phyloP scores from a whole-genome alignment of 1,284 basidiomycete genomes.

The Rhodotorula sp. region DNA sequence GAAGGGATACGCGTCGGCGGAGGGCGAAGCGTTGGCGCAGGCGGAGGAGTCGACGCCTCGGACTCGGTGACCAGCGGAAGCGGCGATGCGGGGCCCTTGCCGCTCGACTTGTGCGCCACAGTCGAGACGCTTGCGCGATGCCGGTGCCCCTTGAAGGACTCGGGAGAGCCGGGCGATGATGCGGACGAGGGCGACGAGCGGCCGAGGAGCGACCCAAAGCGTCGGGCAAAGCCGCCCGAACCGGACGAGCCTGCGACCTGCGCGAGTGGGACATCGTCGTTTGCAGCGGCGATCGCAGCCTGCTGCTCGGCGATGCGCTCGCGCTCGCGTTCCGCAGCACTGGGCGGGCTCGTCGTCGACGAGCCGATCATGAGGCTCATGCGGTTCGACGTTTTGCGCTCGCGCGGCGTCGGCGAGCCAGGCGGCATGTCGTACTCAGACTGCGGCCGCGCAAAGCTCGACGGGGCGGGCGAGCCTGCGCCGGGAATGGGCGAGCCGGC shows the following conservation, averaged over 20 bases:
- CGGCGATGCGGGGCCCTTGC: conserved; percentile 40
- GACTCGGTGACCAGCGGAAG: conserved; percentile 45
- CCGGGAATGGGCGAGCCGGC: conserved; percentile 6
- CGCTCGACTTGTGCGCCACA: conserved; percentile 59
- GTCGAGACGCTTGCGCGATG: conserved; percentile 59
- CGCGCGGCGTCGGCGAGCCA: conserved; percentile 27
- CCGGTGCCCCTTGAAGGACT: conserved; percentile 39
- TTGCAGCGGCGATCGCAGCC: background rate
- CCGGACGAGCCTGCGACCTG: conserved; percentile 14
- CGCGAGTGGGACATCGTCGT: conserved; percentile 30
- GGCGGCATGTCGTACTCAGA: conserved; percentile 24
- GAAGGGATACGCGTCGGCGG: conserved; percentile 10
- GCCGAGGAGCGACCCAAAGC: conserved; percentile 50
- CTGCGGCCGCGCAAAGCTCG: conserved; percentile 10
- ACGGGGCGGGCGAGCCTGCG: conserved; percentile 8
- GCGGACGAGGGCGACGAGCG: conserved; percentile 35
- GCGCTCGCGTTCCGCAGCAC: conserved; percentile 2
- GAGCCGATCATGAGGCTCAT: conserved; percentile 26
- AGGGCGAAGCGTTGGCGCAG: conserved; percentile 2
- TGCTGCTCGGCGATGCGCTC: conserved; percentile 9
- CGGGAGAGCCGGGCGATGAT: background rate
- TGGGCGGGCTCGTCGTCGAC: background rate
- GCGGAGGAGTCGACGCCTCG: background rate
- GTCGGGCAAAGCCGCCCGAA: conserved; percentile 43
- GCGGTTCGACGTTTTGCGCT: conserved; percentile 22